Evolutionary conservation across 116 monocot species (phyloP).

Genomic region (Phalaenopsis hybrid): DNA sequence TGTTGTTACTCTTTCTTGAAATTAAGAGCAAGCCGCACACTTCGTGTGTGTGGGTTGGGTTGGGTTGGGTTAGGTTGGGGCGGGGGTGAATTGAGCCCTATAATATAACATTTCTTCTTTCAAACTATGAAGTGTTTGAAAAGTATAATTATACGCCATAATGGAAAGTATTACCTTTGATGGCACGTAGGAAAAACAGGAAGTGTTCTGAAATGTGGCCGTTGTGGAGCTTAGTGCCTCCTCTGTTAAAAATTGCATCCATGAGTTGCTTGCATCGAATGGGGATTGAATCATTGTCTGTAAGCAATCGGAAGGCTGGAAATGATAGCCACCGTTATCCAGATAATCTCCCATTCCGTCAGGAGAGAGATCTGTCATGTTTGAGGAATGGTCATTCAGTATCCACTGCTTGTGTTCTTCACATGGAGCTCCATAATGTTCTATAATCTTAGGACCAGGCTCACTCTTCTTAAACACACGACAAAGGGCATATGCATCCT

Average conservation of each 20-base stretch:
- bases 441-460: constrained; percentile 65
- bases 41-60: no score
- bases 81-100: no score
- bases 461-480: constrained; percentile 66
- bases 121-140: no score
- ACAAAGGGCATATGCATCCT: constrained; percentile 70
- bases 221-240: constrained; percentile 39
- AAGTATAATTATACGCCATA: no score
- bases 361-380: constrained; percentile 18
- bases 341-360: constrained; percentile 39
- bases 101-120: no score
- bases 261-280: constrained; percentile 23
- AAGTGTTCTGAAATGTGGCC: constrained; percentile 23
- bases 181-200: constrained; percentile 42
- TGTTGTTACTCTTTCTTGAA: no score
- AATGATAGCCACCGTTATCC: constrained; percentile 27
- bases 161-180: constrained; percentile 47
- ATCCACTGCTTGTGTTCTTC: constrained; percentile 38
- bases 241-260: constrained; percentile 81
- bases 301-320: constrained; percentile 17
- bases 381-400: constrained; percentile 23
- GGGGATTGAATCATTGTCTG: constrained; percentile 11
- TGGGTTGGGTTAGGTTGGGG: no score
- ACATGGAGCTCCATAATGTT: constrained; percentile 52
- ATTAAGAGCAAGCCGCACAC: no score